phyloP scores from a whole-genome alignment of 2,329 filamentous ascomycete genomes.

The Talaromyces rugulosus region DNA sequence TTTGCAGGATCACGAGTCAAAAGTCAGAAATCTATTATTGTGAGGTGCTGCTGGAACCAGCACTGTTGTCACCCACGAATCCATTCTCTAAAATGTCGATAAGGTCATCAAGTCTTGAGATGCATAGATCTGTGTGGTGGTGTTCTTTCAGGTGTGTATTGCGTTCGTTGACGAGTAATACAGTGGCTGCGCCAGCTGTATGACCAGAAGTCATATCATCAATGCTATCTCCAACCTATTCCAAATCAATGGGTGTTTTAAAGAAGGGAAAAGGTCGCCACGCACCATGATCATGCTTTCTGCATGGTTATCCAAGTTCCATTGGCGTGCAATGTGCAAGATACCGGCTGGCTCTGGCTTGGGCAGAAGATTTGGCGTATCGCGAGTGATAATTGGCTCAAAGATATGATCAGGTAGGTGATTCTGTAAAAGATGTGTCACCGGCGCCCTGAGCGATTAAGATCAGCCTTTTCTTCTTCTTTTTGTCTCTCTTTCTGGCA shows the following conservation, averaged over 20 bases:
- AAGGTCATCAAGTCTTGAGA: conserved; percentile 69
- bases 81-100: conserved; percentile 70
- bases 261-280: not conserved
- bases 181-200: conserved; percentile 79
- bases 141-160: conserved; percentile 68
- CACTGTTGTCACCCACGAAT: conserved; percentile 52
- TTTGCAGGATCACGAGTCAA: not conserved
- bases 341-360: conserved; percentile 89
- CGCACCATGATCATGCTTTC: conserved; percentile 37
- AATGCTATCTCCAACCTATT: conserved; percentile 65
- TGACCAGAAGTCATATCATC: conserved; percentile 91
- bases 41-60: not conserved
- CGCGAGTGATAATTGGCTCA: conserved; percentile 75
- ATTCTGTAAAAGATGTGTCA: conserved; percentile 54
- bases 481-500: not conserved
- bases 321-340: conserved; percentile 73
- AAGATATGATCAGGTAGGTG: conserved; percentile 69
- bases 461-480: not conserved
- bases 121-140: conserved; percentile 71
- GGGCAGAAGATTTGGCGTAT: conserved; percentile 61
- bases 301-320: conserved; percentile 57
- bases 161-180: conserved; percentile 80
- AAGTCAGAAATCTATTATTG: not conserved
- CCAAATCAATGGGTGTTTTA: not conserved
- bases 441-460: conserved; percentile 30